Evolutionary conservation across 305 asterid species (phyloP), one percentile per base, ranked within the genome.

Genomic region (Fraxinus baroniana): DNA sequence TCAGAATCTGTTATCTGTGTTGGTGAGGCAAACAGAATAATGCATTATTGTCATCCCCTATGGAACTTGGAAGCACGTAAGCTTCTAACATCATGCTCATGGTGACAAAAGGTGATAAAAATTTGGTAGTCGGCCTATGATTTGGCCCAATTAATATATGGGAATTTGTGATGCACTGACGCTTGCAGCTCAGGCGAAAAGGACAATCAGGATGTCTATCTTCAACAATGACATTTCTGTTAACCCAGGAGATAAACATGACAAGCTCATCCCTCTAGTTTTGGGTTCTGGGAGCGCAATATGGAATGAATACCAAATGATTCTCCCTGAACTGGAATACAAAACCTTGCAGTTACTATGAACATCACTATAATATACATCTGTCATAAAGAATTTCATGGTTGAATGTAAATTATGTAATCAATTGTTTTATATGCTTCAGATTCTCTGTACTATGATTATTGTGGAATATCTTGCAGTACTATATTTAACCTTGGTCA

Each of bases 401-500:
- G 74, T 13, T 70, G 7, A 66, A 39, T 39, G 46, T 39, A 39
- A 39, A 39, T 39, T 39, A 22, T 66, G 32, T 32, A 30, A 70
- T 30, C 75, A 70, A 30, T 70, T 70, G 18, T 30, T 8, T 70
- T 28, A 70, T 28, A 70, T 5, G 39, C 39, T 70, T 70, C 39
- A 30, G 20, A 30, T 13, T 30, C 17, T 28, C 22, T 70, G 2
- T 4, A 5, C 36, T 68, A 1, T 28, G 37, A 70, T 70, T 70
- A 70, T 30, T 78, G 44, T 86, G 85, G 72, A 80, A 77, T 77
- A 79, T 88, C 76, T 82, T 94, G 92, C 97, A 96, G 98, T 78
- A 86, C 90, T 72, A 77, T 89, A 82, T 91, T 94, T 92, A 89
- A 86, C 86, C 84, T 92, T 77, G 95, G 94, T 81, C 96, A 93